A percentile compares a stretch with the other conserved stretches of the same genome.
Evolutionary conservation across 2,329 filamentous ascomycete species (phyloP).

Genomic region (Aspergillus eucalypticola): DNA sequence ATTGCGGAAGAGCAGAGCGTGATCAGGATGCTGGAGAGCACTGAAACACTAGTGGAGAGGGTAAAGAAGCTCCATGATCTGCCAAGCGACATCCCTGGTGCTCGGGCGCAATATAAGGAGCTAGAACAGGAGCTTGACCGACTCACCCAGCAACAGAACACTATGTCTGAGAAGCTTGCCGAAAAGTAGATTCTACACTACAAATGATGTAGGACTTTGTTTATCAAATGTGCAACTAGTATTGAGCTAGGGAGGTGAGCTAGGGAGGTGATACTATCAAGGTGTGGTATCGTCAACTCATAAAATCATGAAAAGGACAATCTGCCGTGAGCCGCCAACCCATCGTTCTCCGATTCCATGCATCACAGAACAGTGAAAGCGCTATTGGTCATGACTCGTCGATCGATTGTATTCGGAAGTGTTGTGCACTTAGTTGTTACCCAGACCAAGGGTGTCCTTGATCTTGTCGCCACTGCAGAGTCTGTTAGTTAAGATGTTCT

Average conservation of each 20-base stretch:
- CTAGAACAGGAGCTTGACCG: conserved; percentile 64
- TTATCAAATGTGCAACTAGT: conserved; percentile 3
- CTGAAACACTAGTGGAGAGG: conserved; percentile 66
- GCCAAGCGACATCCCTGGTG: conserved; percentile 68
- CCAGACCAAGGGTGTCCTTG: conserved; percentile 46
- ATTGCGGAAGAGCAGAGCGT: conserved; percentile 61
- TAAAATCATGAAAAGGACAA: conserved; percentile 15
- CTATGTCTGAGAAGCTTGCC: conserved; percentile 72
- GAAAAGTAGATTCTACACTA: conserved; percentile 35
- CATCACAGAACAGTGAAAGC: conserved; percentile 1
- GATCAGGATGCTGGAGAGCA: conserved; percentile 58
- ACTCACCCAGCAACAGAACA: conserved; percentile 66
- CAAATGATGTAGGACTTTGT: neutral
- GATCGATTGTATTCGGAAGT: neutral
- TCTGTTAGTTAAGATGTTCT: neutral
- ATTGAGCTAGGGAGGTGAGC: conserved; percentile 14
- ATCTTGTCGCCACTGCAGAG: conserved; percentile 43
- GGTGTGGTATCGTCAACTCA: conserved; percentile 31
- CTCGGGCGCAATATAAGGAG: conserved; percentile 68
- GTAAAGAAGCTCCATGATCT: conserved; percentile 69
- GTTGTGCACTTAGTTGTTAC: conserved; percentile 27
- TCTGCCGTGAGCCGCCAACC: conserved; percentile 2
- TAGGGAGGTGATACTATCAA: conserved; percentile 12
- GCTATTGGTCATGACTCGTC: neutral
- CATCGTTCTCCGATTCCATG: neutral